Evolutionary conservation across 2,329 filamentous ascomycete species (phyloP).

Genomic region (Alternaria sp.): DNA sequence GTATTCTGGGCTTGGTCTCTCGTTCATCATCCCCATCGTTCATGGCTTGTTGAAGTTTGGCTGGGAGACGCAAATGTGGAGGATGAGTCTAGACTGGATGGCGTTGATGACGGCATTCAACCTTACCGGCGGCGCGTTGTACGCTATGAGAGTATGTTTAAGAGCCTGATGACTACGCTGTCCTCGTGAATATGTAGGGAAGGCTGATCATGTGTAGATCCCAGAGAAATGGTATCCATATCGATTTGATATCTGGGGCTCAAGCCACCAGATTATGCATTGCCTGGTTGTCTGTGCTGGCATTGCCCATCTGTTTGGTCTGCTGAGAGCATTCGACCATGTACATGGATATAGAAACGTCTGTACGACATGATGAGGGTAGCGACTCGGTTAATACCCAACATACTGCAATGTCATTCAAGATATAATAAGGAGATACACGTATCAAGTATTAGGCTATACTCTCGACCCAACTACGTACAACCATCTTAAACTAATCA

Average conservation of each 20-base stretch:
- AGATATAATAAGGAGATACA: not conserved
- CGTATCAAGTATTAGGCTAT: not conserved
- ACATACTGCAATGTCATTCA: not conserved
- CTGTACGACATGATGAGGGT: not conserved
- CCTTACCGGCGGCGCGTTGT: not conserved
- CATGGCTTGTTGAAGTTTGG: not conserved
- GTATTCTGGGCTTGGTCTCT: not conserved
- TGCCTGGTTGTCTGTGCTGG: not conserved
- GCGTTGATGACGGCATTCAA: not conserved
- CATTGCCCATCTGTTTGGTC: not conserved
- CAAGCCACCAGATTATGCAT: not conserved
- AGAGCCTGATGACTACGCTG: too few species aligned
- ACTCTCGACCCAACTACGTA: not conserved
- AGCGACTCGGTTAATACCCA: not conserved
- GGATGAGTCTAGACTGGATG: not conserved
- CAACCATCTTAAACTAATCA: conserved; percentile 17
- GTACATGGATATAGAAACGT: not conserved
- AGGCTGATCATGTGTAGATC: not conserved
- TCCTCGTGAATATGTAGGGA: not conserved
- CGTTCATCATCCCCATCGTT: not conserved
- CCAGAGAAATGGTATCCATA: not conserved
- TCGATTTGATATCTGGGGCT: not conserved
- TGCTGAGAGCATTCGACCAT: not conserved
- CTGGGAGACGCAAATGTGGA: not conserved
- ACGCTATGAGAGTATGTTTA: not conserved